Percentiles rank a stretch among this genome's conserved stretches.
Evolutionary conservation across 164 flowering plant genomes (phyloP).

Genomic region (Vitis vinifera): ASM3070453v1 NC_081822.1:12953501-12954000

Average conservation of each 20-base stretch:
- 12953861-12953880: too few relatives aligned
- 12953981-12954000: too few relatives aligned
- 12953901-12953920: too few relatives aligned
- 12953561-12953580: not conserved
- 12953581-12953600: not conserved
- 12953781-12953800: not conserved
- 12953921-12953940: too few relatives aligned
- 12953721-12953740: too few relatives aligned
- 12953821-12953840: too few relatives aligned
- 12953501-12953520: not conserved
- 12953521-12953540: constrained; percentile 15
- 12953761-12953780: not conserved
- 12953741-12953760: too few relatives aligned
- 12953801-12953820: too few relatives aligned
- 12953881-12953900: too few relatives aligned
- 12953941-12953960: too few relatives aligned
- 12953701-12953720: not conserved
- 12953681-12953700: not conserved
- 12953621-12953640: not conserved
- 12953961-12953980: too few relatives aligned
- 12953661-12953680: not conserved
- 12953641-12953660: not conserved
- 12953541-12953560: constrained; percentile 5
- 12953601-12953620: not conserved
- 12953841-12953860: too few relatives aligned